Evolutionary conservation across 805 yeast genomes (phyloP).

Genomic region (Spathaspora sp.): DNA sequence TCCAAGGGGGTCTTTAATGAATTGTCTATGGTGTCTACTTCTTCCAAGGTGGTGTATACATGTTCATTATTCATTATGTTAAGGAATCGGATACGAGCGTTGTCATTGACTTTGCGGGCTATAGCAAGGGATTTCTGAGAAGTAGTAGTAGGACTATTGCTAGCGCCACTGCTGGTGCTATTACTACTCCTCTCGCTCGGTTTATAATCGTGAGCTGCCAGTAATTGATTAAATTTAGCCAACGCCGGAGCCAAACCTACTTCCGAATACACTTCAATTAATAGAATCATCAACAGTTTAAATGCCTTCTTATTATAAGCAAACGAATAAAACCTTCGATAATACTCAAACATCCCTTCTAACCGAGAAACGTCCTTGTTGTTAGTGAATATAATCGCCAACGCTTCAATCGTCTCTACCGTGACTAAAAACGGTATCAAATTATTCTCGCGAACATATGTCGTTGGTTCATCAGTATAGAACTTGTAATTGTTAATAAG

Average conservation of each 20-base stretch:
- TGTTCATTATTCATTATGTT: conserved; percentile 17
- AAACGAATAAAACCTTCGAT: conserved; percentile 36
- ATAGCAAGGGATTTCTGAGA: neutral
- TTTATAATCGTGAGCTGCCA: neutral
- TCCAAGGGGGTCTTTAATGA: conserved; percentile 8
- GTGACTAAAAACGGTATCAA: conserved; percentile 30
- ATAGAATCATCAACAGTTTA: conserved; percentile 21
- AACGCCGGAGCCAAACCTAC: conserved; percentile 21
- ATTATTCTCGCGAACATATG: conserved; percentile 12
- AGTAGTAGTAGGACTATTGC: too few species aligned
- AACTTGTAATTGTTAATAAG: conserved; percentile 24
- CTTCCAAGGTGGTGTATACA: neutral
- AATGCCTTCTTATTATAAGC: conserved; percentile 21
- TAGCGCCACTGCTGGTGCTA: neutral
- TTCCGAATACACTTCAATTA: conserved; percentile 29
- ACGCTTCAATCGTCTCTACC: conserved; percentile 19
- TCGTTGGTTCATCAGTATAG: conserved; percentile 12
- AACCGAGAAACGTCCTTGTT: conserved; percentile 22
- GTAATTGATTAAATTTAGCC: conserved; percentile 17
- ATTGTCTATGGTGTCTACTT: neutral
- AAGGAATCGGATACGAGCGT: conserved; percentile 18
- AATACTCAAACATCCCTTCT: conserved; percentile 29
- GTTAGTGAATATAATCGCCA: conserved; percentile 26
- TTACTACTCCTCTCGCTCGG: neutral
- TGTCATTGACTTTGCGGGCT: conserved; percentile 9